These are phyloP conservation scores for Handroanthus guayacan DNA, from an alignment of 257 asterid genomes.

Conservation along the genomic window DNA sequence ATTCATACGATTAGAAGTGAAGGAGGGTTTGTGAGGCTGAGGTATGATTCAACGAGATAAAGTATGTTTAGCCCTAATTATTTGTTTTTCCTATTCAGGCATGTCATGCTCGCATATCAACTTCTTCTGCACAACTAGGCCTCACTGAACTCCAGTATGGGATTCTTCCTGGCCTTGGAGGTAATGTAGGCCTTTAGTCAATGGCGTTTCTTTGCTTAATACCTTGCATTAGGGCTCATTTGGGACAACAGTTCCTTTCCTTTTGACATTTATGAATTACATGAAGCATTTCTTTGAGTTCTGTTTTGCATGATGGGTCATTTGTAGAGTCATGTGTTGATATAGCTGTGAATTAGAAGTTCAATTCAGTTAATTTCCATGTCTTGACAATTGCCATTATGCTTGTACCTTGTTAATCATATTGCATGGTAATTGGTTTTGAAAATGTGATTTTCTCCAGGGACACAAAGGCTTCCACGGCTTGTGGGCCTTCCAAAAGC, in stretches of 20 bases:
- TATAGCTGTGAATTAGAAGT: neutral
- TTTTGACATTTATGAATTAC: neutral
- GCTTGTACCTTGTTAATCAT: constrained; percentile 29
- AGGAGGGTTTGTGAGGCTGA: neutral
- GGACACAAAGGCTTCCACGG: constrained; percentile 73
- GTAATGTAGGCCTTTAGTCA: constrained; percentile 34
- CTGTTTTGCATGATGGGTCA: neutral
- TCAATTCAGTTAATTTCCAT: neutral
- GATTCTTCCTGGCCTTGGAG: constrained; percentile 69
- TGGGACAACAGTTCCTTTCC: neutral
- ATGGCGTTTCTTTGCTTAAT: neutral
- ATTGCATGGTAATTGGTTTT: constrained; percentile 15
- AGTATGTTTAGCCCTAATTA: neutral
- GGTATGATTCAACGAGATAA: constrained; percentile 3
- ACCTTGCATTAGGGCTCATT: neutral
- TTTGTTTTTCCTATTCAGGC: constrained; percentile 48
- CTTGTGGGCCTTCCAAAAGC: constrained; percentile 67
- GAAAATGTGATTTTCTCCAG: constrained; percentile 38
- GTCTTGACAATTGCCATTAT: constrained; percentile 27
- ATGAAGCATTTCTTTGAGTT: neutral
- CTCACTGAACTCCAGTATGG: constrained; percentile 66
- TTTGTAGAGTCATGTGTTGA: neutral
- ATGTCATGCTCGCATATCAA: constrained; percentile 64
- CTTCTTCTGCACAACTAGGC: constrained; percentile 60
- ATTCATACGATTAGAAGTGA: constrained; percentile 18